Conservation (phyloP, 2,329 filamentous ascomycete species). For the Didymella pinodella region DNA sequence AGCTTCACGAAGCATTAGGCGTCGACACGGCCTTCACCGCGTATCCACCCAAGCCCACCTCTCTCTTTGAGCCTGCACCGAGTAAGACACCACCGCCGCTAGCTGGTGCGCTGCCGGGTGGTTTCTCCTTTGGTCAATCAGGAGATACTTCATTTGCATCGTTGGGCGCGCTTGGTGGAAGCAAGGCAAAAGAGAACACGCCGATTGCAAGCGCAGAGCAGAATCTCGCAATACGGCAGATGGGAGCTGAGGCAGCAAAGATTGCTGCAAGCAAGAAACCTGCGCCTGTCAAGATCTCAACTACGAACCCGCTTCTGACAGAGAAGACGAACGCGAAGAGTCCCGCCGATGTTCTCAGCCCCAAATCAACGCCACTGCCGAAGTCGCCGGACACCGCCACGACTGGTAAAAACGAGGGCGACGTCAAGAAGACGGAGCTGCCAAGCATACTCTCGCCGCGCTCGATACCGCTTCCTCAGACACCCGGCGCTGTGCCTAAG, state of each 20-base stretch:
- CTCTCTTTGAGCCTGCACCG: constrained; percentile 21
- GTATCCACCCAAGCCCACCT: constrained; percentile 43
- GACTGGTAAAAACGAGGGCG: constrained; percentile 4
- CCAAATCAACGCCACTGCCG: constrained; percentile 19
- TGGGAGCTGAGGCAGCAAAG: constrained; percentile 49
- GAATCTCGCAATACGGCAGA: constrained; percentile 48
- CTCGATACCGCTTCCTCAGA: constrained; percentile 38
- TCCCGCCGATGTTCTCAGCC: constrained; percentile 25
- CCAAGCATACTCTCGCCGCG: constrained; percentile 34
- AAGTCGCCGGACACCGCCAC: constrained; percentile 20
- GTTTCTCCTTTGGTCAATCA: constrained; percentile 18
- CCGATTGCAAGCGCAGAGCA: constrained; percentile 39
- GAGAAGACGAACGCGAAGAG: constrained; percentile 48
- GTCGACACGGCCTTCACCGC: constrained; percentile 42
- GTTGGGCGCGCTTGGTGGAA: constrained; percentile 1
- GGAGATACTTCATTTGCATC: constrained; percentile 15
- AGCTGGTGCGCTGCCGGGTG: constrained; percentile 19
- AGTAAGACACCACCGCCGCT: constrained; percentile 22
- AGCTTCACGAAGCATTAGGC: constrained; percentile 86
- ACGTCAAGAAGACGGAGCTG: constrained; percentile 11
- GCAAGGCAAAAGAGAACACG: constrained; percentile 37
- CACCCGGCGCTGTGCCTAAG: constrained; percentile 28
- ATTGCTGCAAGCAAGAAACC: constrained; percentile 49
- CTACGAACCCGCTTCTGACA: constrained; percentile 46
- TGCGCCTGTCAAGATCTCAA: constrained; percentile 43